Conservation (phyloP, 2,329 filamentous ascomycete species). For the Fusarium nygamai region DNA sequence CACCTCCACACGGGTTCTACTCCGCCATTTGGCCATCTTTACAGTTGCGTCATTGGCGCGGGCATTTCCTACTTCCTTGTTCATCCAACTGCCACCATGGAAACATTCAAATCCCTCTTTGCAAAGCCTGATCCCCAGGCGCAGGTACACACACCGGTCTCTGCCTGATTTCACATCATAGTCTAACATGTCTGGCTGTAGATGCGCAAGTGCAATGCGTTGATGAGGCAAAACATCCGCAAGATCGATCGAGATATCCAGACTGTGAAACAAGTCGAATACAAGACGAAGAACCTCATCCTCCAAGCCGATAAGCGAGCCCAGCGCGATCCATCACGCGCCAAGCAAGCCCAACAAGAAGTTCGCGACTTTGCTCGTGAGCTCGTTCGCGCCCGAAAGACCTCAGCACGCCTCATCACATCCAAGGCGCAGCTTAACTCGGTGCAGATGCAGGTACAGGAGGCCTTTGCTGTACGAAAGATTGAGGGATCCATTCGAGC, state of each 20-base stretch:
- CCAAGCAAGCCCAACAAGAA: conserved; percentile 82
- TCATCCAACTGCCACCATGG: conserved; percentile 68
- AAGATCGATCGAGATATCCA: conserved; percentile 94
- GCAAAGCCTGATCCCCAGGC: conserved; percentile 92
- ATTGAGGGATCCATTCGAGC: conserved; percentile 92
- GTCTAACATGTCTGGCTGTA: conserved; percentile 50
- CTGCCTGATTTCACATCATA: not conserved
- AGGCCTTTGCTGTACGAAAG: conserved; percentile 94
- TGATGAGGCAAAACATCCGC: conserved; percentile 89
- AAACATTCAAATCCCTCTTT: conserved; percentile 86
- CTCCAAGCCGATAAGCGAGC: conserved; percentile 82
- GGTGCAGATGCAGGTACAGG: conserved; percentile 97
- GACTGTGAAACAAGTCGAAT: conserved; percentile 79
- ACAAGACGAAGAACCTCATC: conserved; percentile 87
- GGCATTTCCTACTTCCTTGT: conserved; percentile 9
- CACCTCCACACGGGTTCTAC: not conserved
- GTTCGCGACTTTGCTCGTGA: conserved; percentile 90
- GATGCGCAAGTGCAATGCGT: conserved; percentile 94
- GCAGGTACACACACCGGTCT: conserved; percentile 69
- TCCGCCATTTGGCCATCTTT: conserved; percentile 24
- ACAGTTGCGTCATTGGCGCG: conserved; percentile 41
- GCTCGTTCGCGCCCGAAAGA: conserved; percentile 83
- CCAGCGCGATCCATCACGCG: conserved; percentile 80
- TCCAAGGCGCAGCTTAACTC: conserved; percentile 91
- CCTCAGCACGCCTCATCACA: conserved; percentile 78